Evolutionary conservation across 495 filamentous ascomycete species (phyloP), one percentile per base, ranked within the genome.

Genomic region (Penicillium lagena): DNA sequence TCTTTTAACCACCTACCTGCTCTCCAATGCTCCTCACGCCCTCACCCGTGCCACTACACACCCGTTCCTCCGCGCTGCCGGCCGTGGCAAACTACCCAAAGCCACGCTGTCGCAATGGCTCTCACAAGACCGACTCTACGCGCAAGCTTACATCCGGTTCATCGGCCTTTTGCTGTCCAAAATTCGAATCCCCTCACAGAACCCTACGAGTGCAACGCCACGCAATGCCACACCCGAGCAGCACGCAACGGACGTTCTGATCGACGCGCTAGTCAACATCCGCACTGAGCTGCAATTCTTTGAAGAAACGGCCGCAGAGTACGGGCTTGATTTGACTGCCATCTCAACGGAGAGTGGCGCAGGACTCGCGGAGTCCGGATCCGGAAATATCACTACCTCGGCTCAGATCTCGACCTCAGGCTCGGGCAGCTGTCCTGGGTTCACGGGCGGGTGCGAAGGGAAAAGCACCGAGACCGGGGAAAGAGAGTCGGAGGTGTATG

Each of bases 61-160:
- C 48, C 75, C 78, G 1, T 90, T 90, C 69, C 80, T 90, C 43
- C 68, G 71, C 17, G 70, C 77, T 42, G 85, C 84, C 22, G 84
- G 84, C 22, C 63, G 70, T 40, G 85, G 85, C 43, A 75, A 68
- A 4, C 69, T 89, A 29, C 60, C 76, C 14, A 76, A 77, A 36
- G 50, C 63, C 1, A 58, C 66, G 0, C 74, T 89, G 10, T 73
- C 77, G 31, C 70, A 76, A 60, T 90, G 85, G 85, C 76, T 90
- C 34, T 75, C 82, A 15, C 84, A 89, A 63, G 86, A 90, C 66
- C 67, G 82, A 8, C 73, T 89, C 41, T 89, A 89, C 64, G 79
- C 83, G 14, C 83, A 87, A 48, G 77, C 79, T 39, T 87, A 85
- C 58, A 70, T 87, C 58, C 70, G 80, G 32, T 86, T 85, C 54